Base-by-base conservation (phyloP, 2,329 filamentous ascomycete species). In the Pseudocercospora macadamiae region DNA sequence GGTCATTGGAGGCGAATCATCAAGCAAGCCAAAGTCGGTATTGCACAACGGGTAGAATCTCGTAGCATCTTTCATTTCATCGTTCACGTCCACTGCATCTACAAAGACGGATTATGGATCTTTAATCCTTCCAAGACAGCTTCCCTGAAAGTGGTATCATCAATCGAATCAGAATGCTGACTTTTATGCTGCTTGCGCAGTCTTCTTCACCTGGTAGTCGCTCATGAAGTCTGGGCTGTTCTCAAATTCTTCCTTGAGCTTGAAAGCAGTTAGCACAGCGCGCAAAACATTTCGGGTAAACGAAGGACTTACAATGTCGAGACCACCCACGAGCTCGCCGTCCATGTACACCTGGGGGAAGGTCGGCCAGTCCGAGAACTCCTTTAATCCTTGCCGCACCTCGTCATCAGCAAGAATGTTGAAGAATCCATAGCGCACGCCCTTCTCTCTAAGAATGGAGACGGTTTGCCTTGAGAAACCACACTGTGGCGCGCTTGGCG, bases 331-430 rank as follows among this genome's bases (percentile, higher is more conserved):
- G 51, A 99, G 80, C 74, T 97, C 92, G 12, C 95, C 93, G 60
- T 88, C 85, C 10, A 96, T 86, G 87, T 93, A 99, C 63, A 99
- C 79, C 76, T 99, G 95, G 18, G 95, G 95, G 77, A 91, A 99
- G 0, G 95, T 99, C 8, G 95, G 95, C 95, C 95, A 99, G 63
- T 97, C 95, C n/a, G 92, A 92, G 74, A 87, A 97, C 77, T 95
- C 91, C 83, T 99, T 99, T 71, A 99, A 79, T 0, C 95, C 95
- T 78, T 97, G 93, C 61, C 95, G 85, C 48, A 99, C 95, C 75
- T 97, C 93, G 71, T 99, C 93, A 74, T 99, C 95, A 64, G 95
- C 95, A 68, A 99, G 78, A 64, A 99, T 99, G 74, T 99, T 97
- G 82, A 99, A 99, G 82, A 99, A 99, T 18, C 95, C 95, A 75